Conservation (phyloP, 1,284 basidiomycete genomes). For the Pseudozyma pruni region DNA sequence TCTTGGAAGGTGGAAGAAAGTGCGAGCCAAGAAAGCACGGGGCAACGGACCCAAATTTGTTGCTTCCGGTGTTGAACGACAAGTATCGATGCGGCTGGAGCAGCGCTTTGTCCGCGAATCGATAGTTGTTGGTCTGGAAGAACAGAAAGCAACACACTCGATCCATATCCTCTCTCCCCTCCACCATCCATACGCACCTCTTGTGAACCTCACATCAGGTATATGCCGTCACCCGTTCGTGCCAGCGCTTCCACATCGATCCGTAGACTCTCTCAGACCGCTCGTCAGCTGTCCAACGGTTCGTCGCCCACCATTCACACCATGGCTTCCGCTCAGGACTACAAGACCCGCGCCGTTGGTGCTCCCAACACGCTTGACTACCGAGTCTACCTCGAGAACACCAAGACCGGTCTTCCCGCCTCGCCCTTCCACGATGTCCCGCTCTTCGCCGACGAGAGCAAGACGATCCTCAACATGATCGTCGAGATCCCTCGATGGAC, state of each 20-base stretch:
- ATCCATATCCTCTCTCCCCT: background rate
- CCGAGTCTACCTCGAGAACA: conserved; percentile 85
- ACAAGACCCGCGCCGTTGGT: conserved; percentile 80
- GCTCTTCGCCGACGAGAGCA: conserved; percentile 66
- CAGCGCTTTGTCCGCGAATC: no score
- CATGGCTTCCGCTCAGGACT: conserved; percentile 68
- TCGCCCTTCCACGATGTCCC: conserved; percentile 68
- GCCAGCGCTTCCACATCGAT: conserved; percentile 34
- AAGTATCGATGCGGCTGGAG: no score
- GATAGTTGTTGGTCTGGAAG: background rate
- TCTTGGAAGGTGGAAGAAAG: conserved; percentile 14
- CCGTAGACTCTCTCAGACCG: conserved; percentile 56
- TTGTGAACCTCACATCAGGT: conserved; percentile 8
- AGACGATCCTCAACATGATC: conserved; percentile 74
- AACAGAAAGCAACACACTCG: background rate
- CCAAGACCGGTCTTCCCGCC: conserved; percentile 59
- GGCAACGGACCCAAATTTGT: background rate
- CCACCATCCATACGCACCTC: conserved; percentile 5
- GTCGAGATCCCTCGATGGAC: conserved; percentile 97
- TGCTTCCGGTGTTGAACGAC: background rate
- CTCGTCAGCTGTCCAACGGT: conserved; percentile 52
- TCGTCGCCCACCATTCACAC: conserved; percentile 5
- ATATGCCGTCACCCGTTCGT: conserved; percentile 39
- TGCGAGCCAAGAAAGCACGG: conserved; percentile 1
- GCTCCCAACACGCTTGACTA: conserved; percentile 94